Evolutionary conservation across 768 basidiomycete species (phyloP).

Genomic region (Phaeotremella fagi): DNA sequence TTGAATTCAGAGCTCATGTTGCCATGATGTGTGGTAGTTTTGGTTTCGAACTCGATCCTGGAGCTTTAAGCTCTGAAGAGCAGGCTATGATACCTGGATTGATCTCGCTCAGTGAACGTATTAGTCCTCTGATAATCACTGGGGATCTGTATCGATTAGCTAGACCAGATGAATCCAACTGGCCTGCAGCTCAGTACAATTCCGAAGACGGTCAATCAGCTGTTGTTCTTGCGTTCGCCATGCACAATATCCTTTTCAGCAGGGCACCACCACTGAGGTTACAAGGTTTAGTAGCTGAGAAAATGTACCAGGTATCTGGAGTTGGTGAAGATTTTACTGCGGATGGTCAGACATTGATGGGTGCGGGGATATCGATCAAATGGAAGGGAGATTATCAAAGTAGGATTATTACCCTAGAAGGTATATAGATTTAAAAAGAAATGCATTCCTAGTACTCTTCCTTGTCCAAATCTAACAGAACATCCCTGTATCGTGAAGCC

Average conservation of each 20-base stretch:
- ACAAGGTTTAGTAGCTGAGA: slow-evolving; percentile 16
- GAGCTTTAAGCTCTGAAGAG: slow-evolving; percentile 13
- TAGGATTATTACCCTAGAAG: too few relatives aligned
- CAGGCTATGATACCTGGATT: slow-evolving; percentile 12
- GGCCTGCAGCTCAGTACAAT: slow-evolving; percentile 26
- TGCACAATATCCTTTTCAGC: not conserved
- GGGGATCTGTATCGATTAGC: slow-evolving; percentile 29
- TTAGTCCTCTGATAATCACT: slow-evolving; percentile 21
- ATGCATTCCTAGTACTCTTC: too few relatives aligned
- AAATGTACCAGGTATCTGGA: slow-evolving; percentile 10
- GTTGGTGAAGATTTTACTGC: not conserved
- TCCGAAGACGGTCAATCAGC: slow-evolving; percentile 7
- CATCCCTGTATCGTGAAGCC: slow-evolving; percentile 7
- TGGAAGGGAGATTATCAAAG: slow-evolving; percentile 28
- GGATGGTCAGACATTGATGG: slow-evolving; percentile 22
- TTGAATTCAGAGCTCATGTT: slow-evolving; percentile 34
- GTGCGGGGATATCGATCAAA: slow-evolving; percentile 10
- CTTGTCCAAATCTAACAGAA: not conserved
- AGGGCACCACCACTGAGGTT: slow-evolving; percentile 10
- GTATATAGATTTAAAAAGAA: too few relatives aligned
- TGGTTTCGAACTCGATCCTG: slow-evolving; percentile 36
- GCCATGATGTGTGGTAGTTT: slow-evolving; percentile 37
- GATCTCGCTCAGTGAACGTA: slow-evolving; percentile 18
- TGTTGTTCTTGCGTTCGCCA: slow-evolving; percentile 21
- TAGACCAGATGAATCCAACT: slow-evolving; percentile 14